phyloP scores from a whole-genome alignment of 1,284 basidiomycete genomes.

The Malassezia dermatis region DNA sequence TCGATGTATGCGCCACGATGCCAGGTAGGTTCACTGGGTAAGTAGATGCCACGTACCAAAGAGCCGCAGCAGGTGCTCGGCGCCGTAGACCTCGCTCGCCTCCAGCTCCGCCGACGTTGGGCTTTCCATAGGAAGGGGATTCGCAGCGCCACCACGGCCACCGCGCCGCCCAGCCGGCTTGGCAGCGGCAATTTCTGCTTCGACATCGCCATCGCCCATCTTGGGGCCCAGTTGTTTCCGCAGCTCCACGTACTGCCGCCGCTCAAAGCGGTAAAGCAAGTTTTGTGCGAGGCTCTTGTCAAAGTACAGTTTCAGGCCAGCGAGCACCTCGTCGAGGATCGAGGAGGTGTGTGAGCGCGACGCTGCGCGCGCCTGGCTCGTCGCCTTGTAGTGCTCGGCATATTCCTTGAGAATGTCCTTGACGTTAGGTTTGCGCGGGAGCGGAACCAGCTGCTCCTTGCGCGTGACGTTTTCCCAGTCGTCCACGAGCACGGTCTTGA shows the following conservation, averaged over 20 bases:
- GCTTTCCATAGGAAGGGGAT: neutral
- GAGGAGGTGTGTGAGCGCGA: constrained; percentile 48
- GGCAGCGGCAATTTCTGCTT: constrained; percentile 49
- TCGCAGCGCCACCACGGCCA: neutral
- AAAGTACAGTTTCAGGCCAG: constrained; percentile 86
- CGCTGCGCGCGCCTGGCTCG: constrained; percentile 4
- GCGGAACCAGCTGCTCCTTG: constrained; percentile 73
- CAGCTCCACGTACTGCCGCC: constrained; percentile 77
- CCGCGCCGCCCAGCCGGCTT: constrained; percentile 17
- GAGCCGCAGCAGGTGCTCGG: constrained; percentile 83
- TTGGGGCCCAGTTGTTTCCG: constrained; percentile 59
- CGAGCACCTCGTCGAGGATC: constrained; percentile 66
- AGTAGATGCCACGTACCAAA: constrained; percentile 59
- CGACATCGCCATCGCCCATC: constrained; percentile 43
- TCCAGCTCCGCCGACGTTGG: constrained; percentile 52
- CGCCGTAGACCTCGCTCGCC: constrained; percentile 84
- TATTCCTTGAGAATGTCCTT: constrained; percentile 70
- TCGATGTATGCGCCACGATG: constrained; percentile 81
- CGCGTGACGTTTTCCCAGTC: constrained; percentile 98
- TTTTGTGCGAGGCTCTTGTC: constrained; percentile 80
- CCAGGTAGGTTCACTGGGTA: constrained; percentile 53
- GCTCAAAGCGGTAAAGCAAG: constrained; percentile 85
- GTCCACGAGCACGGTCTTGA: constrained; percentile 84
- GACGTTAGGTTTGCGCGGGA: constrained; percentile 75
- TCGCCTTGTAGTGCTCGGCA: constrained; percentile 25